Base-by-base conservation (phyloP, 225 moss, liverwort and hornwort genomes). In the Neckera pumila region DNA sequence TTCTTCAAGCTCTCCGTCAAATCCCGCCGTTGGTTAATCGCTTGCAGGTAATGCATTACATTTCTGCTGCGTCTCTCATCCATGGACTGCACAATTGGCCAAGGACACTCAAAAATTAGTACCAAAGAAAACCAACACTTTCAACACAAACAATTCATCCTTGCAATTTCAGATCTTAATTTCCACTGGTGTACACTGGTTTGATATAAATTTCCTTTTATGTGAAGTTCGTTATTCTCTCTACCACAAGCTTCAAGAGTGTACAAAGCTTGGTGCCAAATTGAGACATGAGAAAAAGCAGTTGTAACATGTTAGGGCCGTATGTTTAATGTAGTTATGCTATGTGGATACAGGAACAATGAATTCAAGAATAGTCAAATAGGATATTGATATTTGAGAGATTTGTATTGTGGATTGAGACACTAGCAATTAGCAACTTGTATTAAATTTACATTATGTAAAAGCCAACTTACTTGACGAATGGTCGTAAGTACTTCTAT, bases 1-100 rank as follows among this genome's bases (percentile, higher is more conserved):
- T 96, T 93, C 65, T 88, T 94, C 83, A 99, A 93, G 34, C 86
- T 90, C 75, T 95, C 92, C 17, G 94, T 95, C 93, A 99, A 91
- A 78, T 96, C 97, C 47, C 89, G 91, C 92, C 99, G 92, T 53
- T 93, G 94, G 82, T 97, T 92, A 75, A 97, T 90, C 38, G 97
- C 95, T 92, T 95, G 92, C 91, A 99, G 82, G 84, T 95, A 97
- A 42, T 93, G 94, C 94, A 99, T 95, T 53, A 99, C 90, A 47
- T 95, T 96, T 53, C 88, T 88, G 82, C 94, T 91, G 45, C 95
- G 92, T 79, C 91, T 92, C 16, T 93, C 92, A 45, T 92, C 92
- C 90, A 99, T 91, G 86, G 78, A 81, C 95, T 95, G 89, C 92
- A 90, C 43, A 89, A 27, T n/a, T 57, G 53, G 63, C 23, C 79